These are phyloP conservation scores for Mucor piriformis DNA, from an alignment of 371 early-diverging fungal genomes.

Conservation along the genomic window DNA sequence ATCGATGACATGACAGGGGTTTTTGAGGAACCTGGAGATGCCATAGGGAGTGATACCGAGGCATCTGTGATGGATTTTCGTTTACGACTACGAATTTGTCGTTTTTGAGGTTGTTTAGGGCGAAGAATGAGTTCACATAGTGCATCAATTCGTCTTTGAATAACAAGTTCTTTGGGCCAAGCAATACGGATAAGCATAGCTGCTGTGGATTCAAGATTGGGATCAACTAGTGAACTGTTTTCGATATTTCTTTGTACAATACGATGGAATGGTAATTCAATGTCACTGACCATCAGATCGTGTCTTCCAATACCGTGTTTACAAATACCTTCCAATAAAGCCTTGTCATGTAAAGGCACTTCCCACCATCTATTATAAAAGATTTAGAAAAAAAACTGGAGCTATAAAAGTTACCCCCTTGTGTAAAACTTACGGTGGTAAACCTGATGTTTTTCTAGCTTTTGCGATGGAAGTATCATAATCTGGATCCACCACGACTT, in stretches of 20 bases:
- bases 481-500: slow-evolving; percentile 59
- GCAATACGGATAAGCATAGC: slow-evolving; percentile 39
- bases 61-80: slow-evolving; percentile 4
- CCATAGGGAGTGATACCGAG: too few species aligned
- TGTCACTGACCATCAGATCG: slow-evolving; percentile 70
- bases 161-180: slow-evolving; percentile 61
- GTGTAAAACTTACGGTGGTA: slow-evolving; percentile 37
- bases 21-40: too few species aligned
- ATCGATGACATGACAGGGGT: not conserved
- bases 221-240: slow-evolving; percentile 1
- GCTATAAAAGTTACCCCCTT: too few species aligned
- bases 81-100: slow-evolving; percentile 18
- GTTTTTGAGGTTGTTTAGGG: slow-evolving; percentile 41
- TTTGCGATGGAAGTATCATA: slow-evolving; percentile 33
- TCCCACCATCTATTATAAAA: slow-evolving; percentile 64
- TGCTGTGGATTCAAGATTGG: slow-evolving; percentile 12
- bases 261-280: slow-evolving; percentile 48
- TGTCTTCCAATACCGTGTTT: slow-evolving; percentile 69
- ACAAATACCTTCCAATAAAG: slow-evolving; percentile 66
- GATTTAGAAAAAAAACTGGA: not conserved
- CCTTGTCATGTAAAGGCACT: slow-evolving; percentile 63
- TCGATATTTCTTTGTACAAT: slow-evolving; percentile 22
- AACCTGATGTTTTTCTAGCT: slow-evolving; percentile 42
- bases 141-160: slow-evolving; percentile 56
- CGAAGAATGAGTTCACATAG: slow-evolving; percentile 55